Conservation (phyloP, 495 filamentous ascomycete species). For the Penicillium paxilli region DNA sequence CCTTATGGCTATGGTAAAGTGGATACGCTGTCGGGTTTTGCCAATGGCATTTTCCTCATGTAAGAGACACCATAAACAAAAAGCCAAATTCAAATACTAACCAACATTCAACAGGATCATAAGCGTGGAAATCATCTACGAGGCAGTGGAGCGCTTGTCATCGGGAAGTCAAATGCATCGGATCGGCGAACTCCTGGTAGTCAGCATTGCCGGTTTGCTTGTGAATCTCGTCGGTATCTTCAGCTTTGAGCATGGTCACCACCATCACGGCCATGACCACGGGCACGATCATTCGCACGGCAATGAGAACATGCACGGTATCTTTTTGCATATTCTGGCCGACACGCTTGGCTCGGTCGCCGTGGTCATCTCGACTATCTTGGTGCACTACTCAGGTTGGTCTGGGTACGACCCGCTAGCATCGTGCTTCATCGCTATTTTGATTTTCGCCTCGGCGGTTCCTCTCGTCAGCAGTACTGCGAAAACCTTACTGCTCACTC, state of each 20-base stretch:
- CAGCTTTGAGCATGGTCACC: conserved; percentile 74
- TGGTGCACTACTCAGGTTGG: conserved; percentile 86
- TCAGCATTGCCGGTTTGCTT: conserved; percentile 78
- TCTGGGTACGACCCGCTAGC: conserved; percentile 94
- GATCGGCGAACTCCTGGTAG: conserved; percentile 80
- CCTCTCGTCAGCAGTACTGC: conserved; percentile 87
- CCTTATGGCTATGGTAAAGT: conserved; percentile 97
- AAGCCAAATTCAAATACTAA: conserved; percentile 23
- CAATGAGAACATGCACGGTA: conserved; percentile 99
- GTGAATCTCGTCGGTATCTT: conserved; percentile 93
- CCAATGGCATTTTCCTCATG: conserved; percentile 96
- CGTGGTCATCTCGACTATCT: conserved; percentile 86
- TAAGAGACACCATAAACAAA: conserved; percentile 35
- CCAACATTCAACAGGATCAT: conserved; percentile 67
- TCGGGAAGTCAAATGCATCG: conserved; percentile 81
- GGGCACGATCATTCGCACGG: conserved; percentile 71
- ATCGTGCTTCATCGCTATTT: conserved; percentile 86
- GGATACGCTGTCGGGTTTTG: conserved; percentile 93
- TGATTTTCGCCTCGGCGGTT: conserved; percentile 86
- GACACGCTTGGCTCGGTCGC: conserved; percentile 93
- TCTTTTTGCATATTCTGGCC: conserved; percentile 93
- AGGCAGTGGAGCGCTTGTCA: conserved; percentile 83
- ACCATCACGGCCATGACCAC: conserved; percentile 59
- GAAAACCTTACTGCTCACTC: conserved; percentile 73
- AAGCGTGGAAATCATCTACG: conserved; percentile 93